Percentiles rank a stretch among this genome's conserved stretches.
Evolutionary conservation across 2,329 filamentous ascomycete genomes (phyloP).

Genomic region (Botrytis deweyae): DNA sequence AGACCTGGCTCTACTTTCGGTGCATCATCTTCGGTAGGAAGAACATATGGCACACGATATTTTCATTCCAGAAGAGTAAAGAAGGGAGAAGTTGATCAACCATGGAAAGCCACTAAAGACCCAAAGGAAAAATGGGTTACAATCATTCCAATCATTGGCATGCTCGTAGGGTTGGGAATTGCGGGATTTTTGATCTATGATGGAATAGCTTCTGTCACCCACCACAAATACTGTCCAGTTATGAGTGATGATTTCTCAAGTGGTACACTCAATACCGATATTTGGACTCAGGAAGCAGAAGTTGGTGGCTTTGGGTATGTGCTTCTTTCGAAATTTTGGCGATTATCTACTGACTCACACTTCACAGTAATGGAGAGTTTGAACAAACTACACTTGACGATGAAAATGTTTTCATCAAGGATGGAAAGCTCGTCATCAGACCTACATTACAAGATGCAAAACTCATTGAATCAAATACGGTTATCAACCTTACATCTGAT

Average conservation of each 20-base stretch:
- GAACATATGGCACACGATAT: slow-evolving; percentile 30
- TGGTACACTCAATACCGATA: slow-evolving; percentile 48
- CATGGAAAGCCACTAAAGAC: slow-evolving; percentile 72
- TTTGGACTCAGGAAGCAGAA: slow-evolving; percentile 53
- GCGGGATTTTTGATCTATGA: slow-evolving; percentile 74
- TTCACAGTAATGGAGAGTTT: slow-evolving; percentile 72
- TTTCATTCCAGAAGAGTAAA: slow-evolving; percentile 52
- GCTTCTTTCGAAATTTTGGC: slow-evolving; percentile 56
- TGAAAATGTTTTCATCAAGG: slow-evolving; percentile 71
- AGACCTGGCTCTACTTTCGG: slow-evolving; percentile 45
- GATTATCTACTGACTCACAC: neutral
- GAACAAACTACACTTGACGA: slow-evolving; percentile 69
- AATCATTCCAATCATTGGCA: slow-evolving; percentile 72
- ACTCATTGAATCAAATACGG: slow-evolving; percentile 63
- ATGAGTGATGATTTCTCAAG: slow-evolving; percentile 50
- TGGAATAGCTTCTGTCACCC: slow-evolving; percentile 67
- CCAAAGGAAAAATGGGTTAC: slow-evolving; percentile 84
- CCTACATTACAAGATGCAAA: slow-evolving; percentile 71
- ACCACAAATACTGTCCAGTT: slow-evolving; percentile 62
- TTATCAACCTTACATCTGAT: slow-evolving; percentile 65
- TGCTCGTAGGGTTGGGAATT: slow-evolving; percentile 65
- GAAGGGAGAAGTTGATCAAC: slow-evolving; percentile 72
- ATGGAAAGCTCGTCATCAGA: slow-evolving; percentile 70
- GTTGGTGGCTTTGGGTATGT: slow-evolving; percentile 43
- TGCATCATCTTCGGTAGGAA: slow-evolving; percentile 43